phyloP scores from a whole-genome alignment of 2,329 filamentous ascomycete genomes.

The Alternaria sp. region DNA sequence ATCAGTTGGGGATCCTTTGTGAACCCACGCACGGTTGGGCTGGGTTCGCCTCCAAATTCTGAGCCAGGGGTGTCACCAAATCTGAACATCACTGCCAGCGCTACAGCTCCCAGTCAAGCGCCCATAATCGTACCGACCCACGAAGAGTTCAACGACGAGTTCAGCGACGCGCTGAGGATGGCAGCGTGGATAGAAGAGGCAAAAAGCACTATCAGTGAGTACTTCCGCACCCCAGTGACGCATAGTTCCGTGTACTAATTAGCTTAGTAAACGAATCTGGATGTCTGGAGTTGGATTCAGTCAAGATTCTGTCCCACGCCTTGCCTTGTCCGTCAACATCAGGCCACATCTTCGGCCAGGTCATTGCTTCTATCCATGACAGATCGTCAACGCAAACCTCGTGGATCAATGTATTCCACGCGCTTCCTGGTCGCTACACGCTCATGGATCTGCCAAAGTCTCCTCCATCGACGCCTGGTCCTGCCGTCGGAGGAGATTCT shows the following conservation, averaged over 20 bases:
- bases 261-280: constrained; percentile 41
- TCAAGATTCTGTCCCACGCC: constrained; percentile 67
- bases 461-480: constrained; percentile 65
- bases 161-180: constrained; percentile 32
- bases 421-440: constrained; percentile 67
- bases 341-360: constrained; percentile 60
- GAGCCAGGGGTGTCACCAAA: constrained; percentile 45
- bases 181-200: constrained; percentile 40
- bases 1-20: constrained; percentile 50
- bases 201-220: constrained; percentile 45
- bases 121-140: constrained; percentile 36
- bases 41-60: constrained; percentile 50
- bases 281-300: constrained; percentile 47
- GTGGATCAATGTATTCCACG: constrained; percentile 70
- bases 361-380: constrained; percentile 63
- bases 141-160: constrained; percentile 12
- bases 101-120: constrained; percentile 29
- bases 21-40: constrained; percentile 42
- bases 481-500: constrained; percentile 59
- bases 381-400: constrained; percentile 59
- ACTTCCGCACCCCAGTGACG: neutral
- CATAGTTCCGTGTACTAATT: constrained; percentile 10
- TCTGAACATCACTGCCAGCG: constrained; percentile 26
- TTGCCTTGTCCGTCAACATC: constrained; percentile 61
- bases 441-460: constrained; percentile 67